These are phyloP conservation scores for Senna tora DNA, from an alignment of 306 rosid genomes.

Conservation along the genomic window DNA sequence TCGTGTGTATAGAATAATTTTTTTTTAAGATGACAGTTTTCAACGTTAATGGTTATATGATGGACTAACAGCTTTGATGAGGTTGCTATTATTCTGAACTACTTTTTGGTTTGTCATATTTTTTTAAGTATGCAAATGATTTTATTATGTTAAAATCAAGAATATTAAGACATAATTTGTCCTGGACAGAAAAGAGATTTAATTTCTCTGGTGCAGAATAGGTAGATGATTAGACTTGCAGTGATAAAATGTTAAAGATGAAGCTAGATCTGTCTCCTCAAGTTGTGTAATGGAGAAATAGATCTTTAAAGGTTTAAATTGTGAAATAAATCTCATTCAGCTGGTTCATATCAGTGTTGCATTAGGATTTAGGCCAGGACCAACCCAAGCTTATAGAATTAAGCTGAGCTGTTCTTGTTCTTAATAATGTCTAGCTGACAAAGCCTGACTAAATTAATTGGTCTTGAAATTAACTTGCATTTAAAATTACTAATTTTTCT, in stretches of 20 bases:
- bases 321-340: neutral
- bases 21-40: neutral
- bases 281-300: neutral
- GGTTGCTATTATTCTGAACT: neutral
- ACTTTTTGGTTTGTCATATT: neutral
- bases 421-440: constrained; percentile 8
- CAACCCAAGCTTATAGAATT: constrained; percentile 35
- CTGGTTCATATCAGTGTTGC: constrained; percentile 6
- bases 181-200: neutral
- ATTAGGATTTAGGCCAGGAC: constrained; percentile 7
- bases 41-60: neutral
- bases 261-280: neutral
- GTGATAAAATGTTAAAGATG: neutral
- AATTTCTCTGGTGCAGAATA: constrained; percentile 5
- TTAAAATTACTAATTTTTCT: constrained; percentile 19
- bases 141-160: neutral
- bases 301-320: neutral
- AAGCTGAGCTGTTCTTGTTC: constrained; percentile 21
- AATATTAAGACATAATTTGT: neutral
- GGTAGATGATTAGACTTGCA: constrained; percentile 5
- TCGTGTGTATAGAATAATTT: neutral
- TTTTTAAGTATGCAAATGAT: neutral
- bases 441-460: constrained; percentile 1
- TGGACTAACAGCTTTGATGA: neutral
- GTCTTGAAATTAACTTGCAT: constrained; percentile 34